Evolutionary conservation across 495 filamentous ascomycete species (phyloP), one percentile per base, ranked within the genome.

Genomic region (Hypoxylon trugodes): DNA sequence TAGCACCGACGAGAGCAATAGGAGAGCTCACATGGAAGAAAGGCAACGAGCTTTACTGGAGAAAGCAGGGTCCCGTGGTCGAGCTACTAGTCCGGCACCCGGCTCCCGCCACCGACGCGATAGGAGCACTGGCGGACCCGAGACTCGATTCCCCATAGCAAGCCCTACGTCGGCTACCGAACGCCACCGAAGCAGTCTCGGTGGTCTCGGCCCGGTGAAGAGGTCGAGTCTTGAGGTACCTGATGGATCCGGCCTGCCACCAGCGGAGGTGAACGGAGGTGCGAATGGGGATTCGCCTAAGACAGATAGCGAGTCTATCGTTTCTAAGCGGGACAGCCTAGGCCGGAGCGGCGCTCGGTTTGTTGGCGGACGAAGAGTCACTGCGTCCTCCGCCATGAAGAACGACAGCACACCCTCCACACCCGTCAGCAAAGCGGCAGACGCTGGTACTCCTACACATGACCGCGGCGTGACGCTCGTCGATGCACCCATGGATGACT

Each of bases 1-100:
- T 69, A 96, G 91, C 74, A 96, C 93, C 0, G 95, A 99, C 70
- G 95, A 98, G 80, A 94, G 90, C 77, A 96, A 96, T 75, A 90
- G 95, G 30, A 92, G 93, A 50, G 92, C 90, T 9, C 87, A 94
- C 69, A 92, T 96, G 86, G 94, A 98, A 72, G 94, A 95, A 57
- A 87, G 95, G 22, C 89, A 90, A 68, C 87, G 92, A 38, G 91
- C 91, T 25, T 88, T 98, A 46, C 83, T 92, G 12, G 79, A 87
- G 70, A 87, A 84, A 72, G 79, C 73, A 6, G 77, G 77, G 6
- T 70, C 82, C 48, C 84, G 88, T 46, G 88, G 87, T 75, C 84
- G 94, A 46, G 87, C 85, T 33, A 86, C 86, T 16, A 91, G 87
- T 63, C 93, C 91, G n/a, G 87, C 85, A 7, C 87, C 89, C 13